Evolutionary conservation across 2,329 filamentous ascomycete genomes (phyloP), one percentile per base, ranked within the genome.

Genomic region (Camptophora hylomeconis): DNA sequence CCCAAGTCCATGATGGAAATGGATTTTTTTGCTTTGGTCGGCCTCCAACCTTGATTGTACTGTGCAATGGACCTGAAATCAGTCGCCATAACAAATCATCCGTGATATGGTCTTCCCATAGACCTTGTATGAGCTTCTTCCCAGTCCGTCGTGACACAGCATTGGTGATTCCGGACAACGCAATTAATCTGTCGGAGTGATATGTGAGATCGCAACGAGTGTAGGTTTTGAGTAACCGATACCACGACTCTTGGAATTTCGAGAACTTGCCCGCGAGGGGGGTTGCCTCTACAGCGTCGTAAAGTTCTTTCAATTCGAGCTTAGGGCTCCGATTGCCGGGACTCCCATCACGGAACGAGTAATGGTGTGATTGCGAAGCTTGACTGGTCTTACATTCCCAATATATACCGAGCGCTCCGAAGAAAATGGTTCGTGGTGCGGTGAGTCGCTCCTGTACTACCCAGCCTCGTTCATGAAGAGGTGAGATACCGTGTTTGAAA

Each of bases 381-480:
- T 31, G 35, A 22, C 17, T 24, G 7, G 9, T 12, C 4, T 13
- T 8, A 20, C 58, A 61, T 23, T 57, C 54, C 44, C 47, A 61
- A 13, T 59, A 56, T 1, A 50, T 48, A 32, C 60, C 52, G 0
- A 33, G 33, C 1, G 45, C 21, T 0, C 53, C 49, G 32, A 57
- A 61, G 24, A 50, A 53, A 8, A 61, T 50, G 0, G 49, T 52
- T 7, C 58, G 42, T 6, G 48, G 45, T 0, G 55, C 47, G 2
- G 61, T 36, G 0, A 45, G 49, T n/a, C 48, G 41, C 31, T 60
- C 57, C 32, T 60, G 56, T 4, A 58, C 23, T 1, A 58, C 56
- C 57, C 57, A 60, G 1, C 50, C 56, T 3, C 57, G 42, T 4
- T 32, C 37, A 28, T 48, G 56, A 3, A 61, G 36, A 12, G 35